Evolutionary conservation across 257 asterid species (phyloP).

Genomic region (Primulina huaijiensis): DNA sequence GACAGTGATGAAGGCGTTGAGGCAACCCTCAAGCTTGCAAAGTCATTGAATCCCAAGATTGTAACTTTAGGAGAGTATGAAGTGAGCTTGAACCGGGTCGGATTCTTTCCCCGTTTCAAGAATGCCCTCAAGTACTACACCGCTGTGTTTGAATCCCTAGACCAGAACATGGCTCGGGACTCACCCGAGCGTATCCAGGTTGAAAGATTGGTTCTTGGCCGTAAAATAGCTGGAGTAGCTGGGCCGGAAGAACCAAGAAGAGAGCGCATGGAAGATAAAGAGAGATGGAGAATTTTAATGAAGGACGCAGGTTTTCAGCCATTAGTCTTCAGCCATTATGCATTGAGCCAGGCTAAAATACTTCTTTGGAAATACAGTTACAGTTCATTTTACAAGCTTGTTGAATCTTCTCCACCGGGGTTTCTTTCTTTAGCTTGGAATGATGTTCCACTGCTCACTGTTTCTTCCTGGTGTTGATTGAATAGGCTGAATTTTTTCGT

Average conservation of each 20-base stretch:
- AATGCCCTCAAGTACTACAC: conserved; percentile 72
- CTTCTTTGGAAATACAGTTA: conserved; percentile 81
- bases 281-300: conserved; percentile 74
- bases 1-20: conserved; percentile 54
- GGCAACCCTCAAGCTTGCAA: conserved; percentile 61
- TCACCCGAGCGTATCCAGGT: conserved; percentile 72
- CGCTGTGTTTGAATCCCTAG: conserved; percentile 76
- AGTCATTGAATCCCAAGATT: conserved; percentile 65
- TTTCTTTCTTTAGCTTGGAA: conserved; percentile 90
- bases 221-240: conserved; percentile 59
- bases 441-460: conserved; percentile 73
- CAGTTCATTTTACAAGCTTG: conserved; percentile 59
- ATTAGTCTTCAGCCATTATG: conserved; percentile 71
- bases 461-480: conserved; percentile 85
- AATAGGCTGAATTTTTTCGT: background rate
- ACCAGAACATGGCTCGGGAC: conserved; percentile 58
- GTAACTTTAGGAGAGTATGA: conserved; percentile 91
- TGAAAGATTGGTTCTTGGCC: conserved; percentile 61
- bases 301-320: conserved; percentile 77
- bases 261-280: conserved; percentile 80
- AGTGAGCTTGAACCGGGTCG: conserved; percentile 62
- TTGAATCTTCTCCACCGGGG: conserved; percentile 74
- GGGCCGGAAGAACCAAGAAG: conserved; percentile 52
- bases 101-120: conserved; percentile 60
- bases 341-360: conserved; percentile 78